phyloP scores from a whole-genome alignment of 164 flowering plant species.

The Tetrastigma voinierianum region DNA sequence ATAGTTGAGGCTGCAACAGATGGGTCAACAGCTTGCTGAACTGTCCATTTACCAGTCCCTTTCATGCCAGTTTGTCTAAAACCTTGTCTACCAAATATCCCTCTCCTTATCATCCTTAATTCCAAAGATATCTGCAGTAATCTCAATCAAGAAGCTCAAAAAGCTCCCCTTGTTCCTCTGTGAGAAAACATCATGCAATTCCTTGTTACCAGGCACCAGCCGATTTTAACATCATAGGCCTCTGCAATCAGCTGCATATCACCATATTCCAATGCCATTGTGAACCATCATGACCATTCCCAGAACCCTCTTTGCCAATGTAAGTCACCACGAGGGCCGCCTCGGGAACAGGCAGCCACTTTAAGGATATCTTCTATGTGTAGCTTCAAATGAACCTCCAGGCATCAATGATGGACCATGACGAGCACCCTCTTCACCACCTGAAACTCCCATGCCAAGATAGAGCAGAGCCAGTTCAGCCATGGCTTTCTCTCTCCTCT shows the following conservation, averaged over 20 bases:
- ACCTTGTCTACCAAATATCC: conserved; percentile 71
- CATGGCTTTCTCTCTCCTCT: conserved; percentile 59
- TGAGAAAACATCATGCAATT: conserved; percentile 47
- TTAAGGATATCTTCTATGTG: conserved; percentile 68
- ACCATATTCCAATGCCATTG: conserved; percentile 78
- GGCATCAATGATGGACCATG: conserved; percentile 80
- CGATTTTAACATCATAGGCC: conserved; percentile 75
- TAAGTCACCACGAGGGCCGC: conserved; percentile 78
- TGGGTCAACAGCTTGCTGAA: conserved; percentile 77
- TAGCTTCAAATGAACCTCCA: conserved; percentile 70
- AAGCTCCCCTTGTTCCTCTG: conserved; percentile 80
- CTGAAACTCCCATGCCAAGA: conserved; percentile 78
- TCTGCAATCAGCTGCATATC: conserved; percentile 78
- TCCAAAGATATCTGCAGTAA: conserved; percentile 76
- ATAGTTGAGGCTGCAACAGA: conserved; percentile 73
- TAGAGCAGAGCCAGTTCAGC: conserved; percentile 58
- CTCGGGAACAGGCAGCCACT: conserved; percentile 76
- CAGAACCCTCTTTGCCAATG: conserved; percentile 68
- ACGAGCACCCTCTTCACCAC: conserved; percentile 81
- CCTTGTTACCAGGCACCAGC: conserved; percentile 68
- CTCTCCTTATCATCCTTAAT: conserved; percentile 63
- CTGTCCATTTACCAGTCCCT: conserved; percentile 80
- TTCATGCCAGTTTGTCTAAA: conserved; percentile 74
- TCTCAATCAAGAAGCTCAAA: conserved; percentile 66
- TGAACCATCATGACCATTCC: conserved; percentile 72